A percentile compares a stretch with the other conserved stretches of the same genome.
phyloP scores from a whole-genome alignment of 495 filamentous ascomycete species.

The Achaetomiella virescens region DNA sequence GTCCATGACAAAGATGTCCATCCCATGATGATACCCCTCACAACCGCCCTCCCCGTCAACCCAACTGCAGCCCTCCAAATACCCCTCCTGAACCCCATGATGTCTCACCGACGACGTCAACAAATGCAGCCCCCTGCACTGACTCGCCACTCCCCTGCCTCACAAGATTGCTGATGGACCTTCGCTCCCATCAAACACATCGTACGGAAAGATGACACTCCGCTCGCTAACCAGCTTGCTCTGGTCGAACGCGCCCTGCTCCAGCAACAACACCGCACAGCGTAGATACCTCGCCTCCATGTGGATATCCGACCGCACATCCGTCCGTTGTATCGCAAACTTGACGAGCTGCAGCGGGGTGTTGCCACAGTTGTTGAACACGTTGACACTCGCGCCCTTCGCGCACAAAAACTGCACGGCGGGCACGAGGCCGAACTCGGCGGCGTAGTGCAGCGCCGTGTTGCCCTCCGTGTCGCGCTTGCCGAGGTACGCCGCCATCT shows the following conservation, averaged over 20 bases:
- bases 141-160: constrained; percentile 28
- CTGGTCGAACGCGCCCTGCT: constrained; percentile 31
- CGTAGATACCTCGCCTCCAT: constrained; percentile 32
- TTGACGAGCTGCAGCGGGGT: constrained; percentile 32
- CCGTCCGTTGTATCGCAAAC: constrained; percentile 32
- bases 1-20: not conserved
- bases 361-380: constrained; percentile 34
- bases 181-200: constrained; percentile 31
- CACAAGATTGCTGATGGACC: constrained; percentile 25
- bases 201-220: constrained; percentile 25
- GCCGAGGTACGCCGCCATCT: constrained; percentile 16
- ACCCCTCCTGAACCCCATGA: constrained; percentile 9
- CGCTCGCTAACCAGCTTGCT: constrained; percentile 30
- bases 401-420: constrained; percentile 26
- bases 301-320: constrained; percentile 31
- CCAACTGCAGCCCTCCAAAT: constrained; percentile 1
- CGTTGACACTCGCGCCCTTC: constrained; percentile 24
- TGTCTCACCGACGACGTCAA: constrained; percentile 20
- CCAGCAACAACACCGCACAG: constrained; percentile 28
- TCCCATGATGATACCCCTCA: constrained; percentile 8
- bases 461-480: constrained; percentile 33
- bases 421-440: constrained; percentile 30
- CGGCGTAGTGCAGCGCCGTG: constrained; percentile 29
- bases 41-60: not conserved
- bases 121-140: constrained; percentile 26